Base-by-base conservation (phyloP, 805 yeast genomes). In the Wickerhamiella allomyrinae region DNA sequence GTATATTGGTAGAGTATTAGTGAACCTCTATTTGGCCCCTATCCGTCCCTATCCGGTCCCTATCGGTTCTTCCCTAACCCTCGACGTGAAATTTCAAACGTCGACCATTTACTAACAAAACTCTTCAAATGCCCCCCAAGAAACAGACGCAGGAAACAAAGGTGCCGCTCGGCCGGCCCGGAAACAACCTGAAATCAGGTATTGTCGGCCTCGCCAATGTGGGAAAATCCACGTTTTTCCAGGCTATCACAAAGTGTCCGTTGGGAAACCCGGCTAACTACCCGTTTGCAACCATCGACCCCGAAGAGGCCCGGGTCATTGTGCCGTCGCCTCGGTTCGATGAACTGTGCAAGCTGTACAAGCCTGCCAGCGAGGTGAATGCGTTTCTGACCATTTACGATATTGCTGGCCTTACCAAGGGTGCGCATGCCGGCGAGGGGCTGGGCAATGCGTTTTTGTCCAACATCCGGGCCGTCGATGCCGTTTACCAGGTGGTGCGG, bases 251-350 rank as follows among this genome's bases (percentile, higher is more conserved):
- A 43, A 77, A 79, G 65, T 84, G 87, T 53, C 85, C 87, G 38
- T 68, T 91, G 52, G 97, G 98, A 49, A 86, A 73, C 68, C 97
- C 98, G 43, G 98, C 97, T 45, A 89, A 89, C 64, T 89, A 87
- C 62, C 98, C 98, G 20, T 89, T 85, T 61, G 98, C 98, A 34
- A 89, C 98, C 43, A 85, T 85, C 60, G 95, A 89, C 54, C 97
- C 98, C 42, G 97, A 91, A 68, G 95, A 89, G 68, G 95, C 97
- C 37, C 77, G 94, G 61, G 95, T 89, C 42, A 76, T 78, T 51
- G 97, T 91, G 46, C 95, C 95, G 55, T 83, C 94, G 47, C 74
- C 80, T 47, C 77, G 94, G 61, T 77, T 91, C 57, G 94, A 89
- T 56, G 73, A 70, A 47, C 71, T 91, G 41, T 71, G 74, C 55